Evolutionary conservation across 495 filamentous ascomycete genomes (phyloP).

Genomic region (Cercophora newfieldiana): DNA sequence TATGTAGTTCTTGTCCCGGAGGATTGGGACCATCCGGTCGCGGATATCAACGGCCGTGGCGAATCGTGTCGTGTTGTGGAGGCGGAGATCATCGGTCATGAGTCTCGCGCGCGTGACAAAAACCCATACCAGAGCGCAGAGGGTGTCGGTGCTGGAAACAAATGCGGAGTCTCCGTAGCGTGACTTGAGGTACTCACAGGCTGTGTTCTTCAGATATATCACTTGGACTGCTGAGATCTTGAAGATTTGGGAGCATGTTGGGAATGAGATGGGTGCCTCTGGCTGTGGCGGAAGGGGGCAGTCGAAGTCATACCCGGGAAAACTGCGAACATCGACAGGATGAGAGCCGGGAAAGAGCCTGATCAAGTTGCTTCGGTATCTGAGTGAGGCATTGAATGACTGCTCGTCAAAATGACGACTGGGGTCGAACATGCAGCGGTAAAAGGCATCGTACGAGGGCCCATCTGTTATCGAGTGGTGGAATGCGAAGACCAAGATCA

Average conservation of each 20-base stretch:
- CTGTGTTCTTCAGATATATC: not conserved
- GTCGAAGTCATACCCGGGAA: not conserved
- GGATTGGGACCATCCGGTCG: not conserved
- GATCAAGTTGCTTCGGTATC: not conserved
- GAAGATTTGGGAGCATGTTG: not conserved
- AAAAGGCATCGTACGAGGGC: constrained; percentile 9
- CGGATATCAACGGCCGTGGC: constrained; percentile 13
- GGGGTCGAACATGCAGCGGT: not conserved
- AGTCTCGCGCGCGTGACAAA: constrained; percentile 17
- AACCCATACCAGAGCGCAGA: constrained; percentile 19
- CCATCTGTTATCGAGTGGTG: constrained; percentile 23
- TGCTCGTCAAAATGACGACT: not conserved
- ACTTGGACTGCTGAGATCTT: not conserved
- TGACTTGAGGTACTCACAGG: not conserved
- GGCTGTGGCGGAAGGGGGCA: not conserved
- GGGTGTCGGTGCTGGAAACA: constrained; percentile 1
- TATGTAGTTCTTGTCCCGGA: not conserved
- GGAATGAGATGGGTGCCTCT: no score
- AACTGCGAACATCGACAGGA: not conserved
- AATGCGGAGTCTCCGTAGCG: not conserved
- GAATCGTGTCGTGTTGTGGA: not conserved
- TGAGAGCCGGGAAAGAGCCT: not conserved
- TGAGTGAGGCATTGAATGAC: not conserved
- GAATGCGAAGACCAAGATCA: constrained; percentile 18
- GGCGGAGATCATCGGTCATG: constrained; percentile 2